Base-by-base conservation (phyloP, 805 yeast genomes). In the Saturnispora ahearnii region DNA sequence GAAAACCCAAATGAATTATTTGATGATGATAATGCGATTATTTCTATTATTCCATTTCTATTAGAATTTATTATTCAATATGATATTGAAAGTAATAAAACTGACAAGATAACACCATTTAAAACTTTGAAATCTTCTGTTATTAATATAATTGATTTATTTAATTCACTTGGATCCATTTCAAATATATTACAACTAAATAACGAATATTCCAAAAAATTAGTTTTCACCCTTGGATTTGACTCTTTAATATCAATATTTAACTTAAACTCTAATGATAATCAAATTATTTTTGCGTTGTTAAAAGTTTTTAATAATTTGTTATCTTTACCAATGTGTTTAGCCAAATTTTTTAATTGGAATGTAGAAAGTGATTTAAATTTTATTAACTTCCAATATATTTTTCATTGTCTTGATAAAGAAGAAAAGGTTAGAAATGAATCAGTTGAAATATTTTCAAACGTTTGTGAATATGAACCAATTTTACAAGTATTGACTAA, bases 271-370 rank as follows among this genome's bases (percentile, higher is more conserved):
- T 73, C 70, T 10, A 52, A 66, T 1, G 69, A 76, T 46, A 63
- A 66, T 2, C 66, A 64, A 30, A 62, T 79, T 12, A 79, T 75
- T 49, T 62, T 64, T 44, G 72, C 77, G 2, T 52, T 73, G 1
- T 67, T 81, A 66, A 81, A 78, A 53, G 62, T 77, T 41, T 54
- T 78, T 6, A 68, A 76, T 11, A 78, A 78, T 57, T 57, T 79
- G 33, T 67, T 73, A 3, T 53, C 60, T 11, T 54, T 60, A 12
- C 73, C 73, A 1, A 24, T 57, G 6, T 64, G 71, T 50, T 63
- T 78, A 32, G 81, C 78, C 1, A 77, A 78, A 52, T 74, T 84
- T 56, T 84, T 84, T 67, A 79, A 82, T 56, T 68, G 78, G 70
- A 41, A 40, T 7, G 15, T 32, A 13, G 74, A 68, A 10, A 61